Base-by-base conservation (phyloP, 768 basidiomycete genomes). In the Xerocomus brunneocitrinus region DNA sequence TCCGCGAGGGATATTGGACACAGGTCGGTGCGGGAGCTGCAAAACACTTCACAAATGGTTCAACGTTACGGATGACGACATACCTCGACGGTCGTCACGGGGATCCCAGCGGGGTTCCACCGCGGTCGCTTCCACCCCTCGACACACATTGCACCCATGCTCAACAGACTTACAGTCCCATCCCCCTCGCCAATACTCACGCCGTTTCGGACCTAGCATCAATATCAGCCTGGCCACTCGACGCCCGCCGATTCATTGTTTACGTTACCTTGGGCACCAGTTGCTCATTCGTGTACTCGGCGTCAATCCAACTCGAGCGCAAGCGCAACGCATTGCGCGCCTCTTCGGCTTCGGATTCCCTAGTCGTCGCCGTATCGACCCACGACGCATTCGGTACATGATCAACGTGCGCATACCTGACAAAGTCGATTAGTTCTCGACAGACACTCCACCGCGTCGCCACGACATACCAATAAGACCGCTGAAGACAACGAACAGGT, bases 101-200 rank as follows among this genome's bases (percentile, higher is more conserved):
- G 79, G 65, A 97, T 92, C n/a, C 87, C 79, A 12, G 83, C 87
- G 1, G 95, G 95, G 69, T 98, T 98, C 91, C 92, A 98, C 50
- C 85, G 76, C 56, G 79, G 79, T 52, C 84, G 76, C 68, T 89
- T 89, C 95, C 95, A 97, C 7, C 95, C 95, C 64, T 93, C 91
- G 10, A 89, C 85, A 62, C 95, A 98, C 93, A 98, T 97, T n/a
- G 89, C 84, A 14, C 94, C 95, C 49, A 94, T 76, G 59, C 89
- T 91, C 32, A 95, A 63, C 39, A 93, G 71, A 60, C 84, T 83
- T 24, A 94, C 93, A 2, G 97, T 98, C 12, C 97, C 95, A 67
- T 98, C 97, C 8, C 94, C 95, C 73, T 97, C 93, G 38, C 92
- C 91, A 70, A 95, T 84, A 59, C 88, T 90, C 49, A 98, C 91